Conservation (phyloP, 139 green algal species). For the Auxenochlorella pyrenoidosa region DNA sequence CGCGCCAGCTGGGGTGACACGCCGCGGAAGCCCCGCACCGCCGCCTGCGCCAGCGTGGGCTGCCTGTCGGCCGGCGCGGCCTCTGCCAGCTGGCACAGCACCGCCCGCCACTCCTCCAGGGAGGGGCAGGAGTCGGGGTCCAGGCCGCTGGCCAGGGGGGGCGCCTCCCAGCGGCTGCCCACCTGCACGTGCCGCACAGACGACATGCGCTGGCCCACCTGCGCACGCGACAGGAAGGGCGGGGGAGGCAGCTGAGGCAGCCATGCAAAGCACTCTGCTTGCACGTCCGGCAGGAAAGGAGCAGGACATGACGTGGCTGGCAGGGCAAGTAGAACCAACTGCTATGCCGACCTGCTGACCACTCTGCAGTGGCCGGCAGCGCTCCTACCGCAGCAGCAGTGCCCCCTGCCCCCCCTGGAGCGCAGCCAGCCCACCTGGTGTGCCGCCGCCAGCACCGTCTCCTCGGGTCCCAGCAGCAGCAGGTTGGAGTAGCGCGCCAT, state of each 20-base stretch:
- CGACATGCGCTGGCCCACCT: conserved; percentile 76
- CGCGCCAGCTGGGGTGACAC: conserved; percentile 71
- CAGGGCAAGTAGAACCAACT: neutral
- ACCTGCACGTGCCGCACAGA: conserved; percentile 76
- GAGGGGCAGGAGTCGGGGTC: conserved; percentile 45
- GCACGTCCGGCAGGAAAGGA: too few species aligned
- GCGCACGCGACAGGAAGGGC: neutral
- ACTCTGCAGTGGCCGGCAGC: neutral
- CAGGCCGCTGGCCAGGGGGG: conserved; percentile 66
- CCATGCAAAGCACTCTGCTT: too few species aligned
- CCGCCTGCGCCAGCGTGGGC: conserved; percentile 25
- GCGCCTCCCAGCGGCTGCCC: conserved; percentile 69
- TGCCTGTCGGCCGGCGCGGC: neutral
- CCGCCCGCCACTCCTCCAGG: conserved; percentile 51
- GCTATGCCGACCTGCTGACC: neutral
- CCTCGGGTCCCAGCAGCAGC: conserved; percentile 52
- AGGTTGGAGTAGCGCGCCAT: conserved; percentile 81
- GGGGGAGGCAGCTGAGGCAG: too few species aligned
- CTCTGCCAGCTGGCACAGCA: conserved; percentile 51
- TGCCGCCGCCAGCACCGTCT: conserved; percentile 54
- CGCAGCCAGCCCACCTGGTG: conserved; percentile 53
- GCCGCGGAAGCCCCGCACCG: conserved; percentile 69
- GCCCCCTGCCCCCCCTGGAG: neutral
- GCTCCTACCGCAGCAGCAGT: too few species aligned
- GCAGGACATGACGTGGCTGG: too few species aligned